A percentile compares a stretch with the other conserved stretches of the same genome.
These are phyloP conservation scores for Macrolepiota albuminosa DNA, from an alignment of 768 basidiomycete species.

Conservation along the genomic window DNA sequence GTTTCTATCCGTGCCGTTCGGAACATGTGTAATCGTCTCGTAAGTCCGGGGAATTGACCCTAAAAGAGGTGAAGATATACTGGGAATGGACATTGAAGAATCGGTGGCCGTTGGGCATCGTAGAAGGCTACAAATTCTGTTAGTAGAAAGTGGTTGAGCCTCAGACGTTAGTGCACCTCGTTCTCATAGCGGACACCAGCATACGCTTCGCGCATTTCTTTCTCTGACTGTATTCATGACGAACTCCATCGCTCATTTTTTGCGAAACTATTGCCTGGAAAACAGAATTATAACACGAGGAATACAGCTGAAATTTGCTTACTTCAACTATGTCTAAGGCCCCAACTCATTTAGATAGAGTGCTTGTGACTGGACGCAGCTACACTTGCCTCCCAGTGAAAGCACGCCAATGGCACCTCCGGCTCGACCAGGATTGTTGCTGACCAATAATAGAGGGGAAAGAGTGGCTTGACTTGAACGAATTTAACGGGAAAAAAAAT, in stretches of 20 bases:
- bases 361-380: not conserved
- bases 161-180: not conserved
- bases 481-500: not conserved
- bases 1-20: not conserved
- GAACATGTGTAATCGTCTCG: not conserved
- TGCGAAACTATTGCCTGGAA: not conserved
- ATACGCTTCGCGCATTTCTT: not conserved
- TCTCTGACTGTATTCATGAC: not conserved
- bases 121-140: not conserved
- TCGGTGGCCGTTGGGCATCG: not conserved
- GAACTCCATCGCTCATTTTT: not conserved
- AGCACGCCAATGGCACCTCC: slow-evolving; percentile 90
- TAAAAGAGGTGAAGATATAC: not conserved
- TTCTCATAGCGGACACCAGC: not conserved
- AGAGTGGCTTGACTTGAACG: slow-evolving; percentile 73
- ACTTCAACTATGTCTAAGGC: not conserved
- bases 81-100: not conserved
- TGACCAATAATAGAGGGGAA: slow-evolving; percentile 46
- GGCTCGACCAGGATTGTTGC: slow-evolving; percentile 71
- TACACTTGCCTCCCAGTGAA: slow-evolving; percentile 40
- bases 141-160: not conserved
- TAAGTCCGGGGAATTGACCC: not conserved
- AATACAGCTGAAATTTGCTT: not conserved
- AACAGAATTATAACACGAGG: not conserved
- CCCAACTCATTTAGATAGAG: not conserved